Evolutionary conservation across 768 basidiomycete species (phyloP), one percentile per base, ranked within the genome.

Genomic region (Porpolomopsis calyptriformis): DNA sequence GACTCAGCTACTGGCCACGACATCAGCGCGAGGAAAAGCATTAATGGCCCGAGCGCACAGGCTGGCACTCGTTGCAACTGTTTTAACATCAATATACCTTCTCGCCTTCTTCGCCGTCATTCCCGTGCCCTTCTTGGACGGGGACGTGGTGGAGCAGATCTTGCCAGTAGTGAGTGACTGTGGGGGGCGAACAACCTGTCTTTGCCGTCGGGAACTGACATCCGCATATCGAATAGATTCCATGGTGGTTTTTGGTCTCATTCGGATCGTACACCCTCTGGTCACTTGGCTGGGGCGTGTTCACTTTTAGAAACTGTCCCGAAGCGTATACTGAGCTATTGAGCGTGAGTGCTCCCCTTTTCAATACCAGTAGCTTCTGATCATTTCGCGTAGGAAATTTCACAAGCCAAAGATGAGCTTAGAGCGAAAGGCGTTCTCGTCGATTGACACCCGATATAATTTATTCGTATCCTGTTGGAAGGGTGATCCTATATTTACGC

Each of bases 261-360:
- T 86, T 86, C 52, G 87, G 87, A 10, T 78, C 85, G 1, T 89
- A 85, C 58, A 82, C 82, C 14, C 72, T 89, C 9, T 78, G 77
- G 65, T 82, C 80, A 8, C 74, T 89, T 16, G 85, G 87, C 8
- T 76, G 77, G 72, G 86, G 85, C 2, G 56, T 88, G 35, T 73
- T 78, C 52, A 79, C 79, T 2, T 82, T 86, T 54, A 65, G 75
- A 54, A 86, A 89, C 53, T 85, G 84, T 58, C 81, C 84, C 33
- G 84, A 88, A 53, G 85, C 86, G 4, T 85, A 88, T 52, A 68
- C 73, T 10, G 82, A 84, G 59, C 60, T 88, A 44, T 65, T 85
- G 52, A 56, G 60, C 55, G 83, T 83, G 57, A 63, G 76, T 67
- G 38, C 8, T 3, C 27, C 29, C 31, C 23, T 19, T 41, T 41